Base-by-base conservation (phyloP, 2,329 filamentous ascomycete species). In the Lasiodiplodia hormozganensis region DNA sequence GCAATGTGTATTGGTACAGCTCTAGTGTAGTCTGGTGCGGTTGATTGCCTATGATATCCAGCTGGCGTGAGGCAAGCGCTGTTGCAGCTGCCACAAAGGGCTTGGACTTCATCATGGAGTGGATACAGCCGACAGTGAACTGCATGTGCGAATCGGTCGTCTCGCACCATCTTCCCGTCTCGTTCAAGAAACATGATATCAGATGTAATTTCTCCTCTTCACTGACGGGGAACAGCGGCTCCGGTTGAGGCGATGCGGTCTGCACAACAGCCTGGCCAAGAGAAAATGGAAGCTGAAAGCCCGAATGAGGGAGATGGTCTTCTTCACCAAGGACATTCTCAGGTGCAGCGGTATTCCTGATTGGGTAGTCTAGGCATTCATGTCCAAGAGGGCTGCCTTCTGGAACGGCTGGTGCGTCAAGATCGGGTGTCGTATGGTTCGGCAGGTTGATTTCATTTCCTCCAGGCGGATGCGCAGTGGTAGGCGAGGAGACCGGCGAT, bases 1-100 rank as follows among this genome's bases (percentile, higher is more conserved):
- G 23, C 5, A 64, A 14, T 5, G 43, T 64, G 28, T 31, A 52
- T n/a, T 64, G 60, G n/a, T 64, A 64, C 11, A 64, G n/a, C 43
- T 64, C 60, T n/a, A 64, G 31, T 8, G 23, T 64, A 18, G 34
- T 23, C 8, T 25, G 34, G 47, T 64, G 49, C n/a, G 28, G 43
- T 12, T 64, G 60, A 38, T 52, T 40, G 10, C 23, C 34, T 8
- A 18, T 64, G 10, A 36, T 7, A 14, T 64, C 47, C 4, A 64
- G 31, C 31, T 64, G 60, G n/a, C 60, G 25, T 25, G 60, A 64
- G 18, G 60, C 14, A 7, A 64, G 34, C 12, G 60, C 60, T 28
- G 36, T 12, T 6, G 60, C 60, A 21, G 60, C 60, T 0, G 60
- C 60, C 1, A 64, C 23, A 18, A 64, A 64, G 2, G 21, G 38